A percentile compares a stretch with the other conserved stretches of the same genome.
Conservation (phyloP, 176 grass and related monocot genomes). For the Carex parvula region DNA sequence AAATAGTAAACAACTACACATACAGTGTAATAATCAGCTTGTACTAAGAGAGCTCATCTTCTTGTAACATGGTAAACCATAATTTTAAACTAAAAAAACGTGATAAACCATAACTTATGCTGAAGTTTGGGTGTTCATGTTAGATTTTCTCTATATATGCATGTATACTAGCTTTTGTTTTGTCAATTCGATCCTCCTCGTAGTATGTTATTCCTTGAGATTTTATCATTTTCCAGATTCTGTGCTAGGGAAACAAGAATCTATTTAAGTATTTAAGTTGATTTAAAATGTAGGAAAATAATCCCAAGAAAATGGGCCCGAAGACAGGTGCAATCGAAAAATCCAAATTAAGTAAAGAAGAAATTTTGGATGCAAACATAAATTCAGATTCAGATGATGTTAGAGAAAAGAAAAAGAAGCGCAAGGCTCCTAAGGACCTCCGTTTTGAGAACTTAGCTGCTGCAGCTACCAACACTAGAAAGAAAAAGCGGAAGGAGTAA, state of each 20-base stretch:
- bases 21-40: neutral
- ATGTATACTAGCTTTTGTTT: neutral
- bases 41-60: neutral
- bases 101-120: neutral
- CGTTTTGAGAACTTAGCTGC: slow-evolving; percentile 71
- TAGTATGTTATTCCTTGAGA: neutral
- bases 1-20: neutral
- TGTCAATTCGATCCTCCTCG: neutral
- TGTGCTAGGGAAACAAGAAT: neutral
- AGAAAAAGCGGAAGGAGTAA: slow-evolving; percentile 86
- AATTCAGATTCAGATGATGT: slow-evolving; percentile 25
- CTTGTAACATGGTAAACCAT: neutral
- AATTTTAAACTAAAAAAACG: no score
- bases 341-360: slow-evolving; percentile 19
- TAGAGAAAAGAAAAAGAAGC: slow-evolving; percentile 28
- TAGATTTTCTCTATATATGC: neutral
- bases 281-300: slow-evolving; percentile 34
- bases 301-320: slow-evolving; percentile 3
- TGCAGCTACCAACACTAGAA: slow-evolving; percentile 41
- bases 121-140: neutral
- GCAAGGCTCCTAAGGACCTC: slow-evolving; percentile 49
- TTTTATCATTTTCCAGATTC: neutral
- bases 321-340: slow-evolving; percentile 14
- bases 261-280: neutral
- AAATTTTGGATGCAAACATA: slow-evolving; percentile 22